Evolutionary conservation across 768 basidiomycete species (phyloP), one percentile per base, ranked within the genome.

Genomic region (Mycena vulgaris): DNA sequence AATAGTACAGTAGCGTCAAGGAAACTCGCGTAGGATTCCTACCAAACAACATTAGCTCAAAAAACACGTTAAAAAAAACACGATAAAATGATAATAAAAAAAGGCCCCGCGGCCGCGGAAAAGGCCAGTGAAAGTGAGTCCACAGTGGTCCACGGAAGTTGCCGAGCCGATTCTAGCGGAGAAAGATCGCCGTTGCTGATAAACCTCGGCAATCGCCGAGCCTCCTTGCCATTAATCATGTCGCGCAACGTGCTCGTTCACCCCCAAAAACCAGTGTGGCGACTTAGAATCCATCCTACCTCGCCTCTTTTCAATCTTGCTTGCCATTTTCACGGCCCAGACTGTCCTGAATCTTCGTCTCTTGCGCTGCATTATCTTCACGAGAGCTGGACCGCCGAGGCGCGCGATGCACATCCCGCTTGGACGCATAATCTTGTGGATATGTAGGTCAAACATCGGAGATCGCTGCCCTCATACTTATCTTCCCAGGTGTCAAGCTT

Each of bases 341-440:
- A 33, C 19, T 60, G 65, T 51, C 30, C 39, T 14, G 57, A 56
- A n/a, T 31, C 28, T 21, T 40, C 56, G 7, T 37, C 64, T 19
- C 3, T 63, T 45, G 21, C 6, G 6, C 61, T 68, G n/a, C 70
- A 72, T 14, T 62, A 64, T 48, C 27, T 64, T 5, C 17, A 27
- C 2, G 61, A 39, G 0, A 59, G 37, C 42, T 71, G 70, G 70
- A 72, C 40, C 27, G 5, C 28, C 25, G 66, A 72, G 19, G 70
- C 68, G 16, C 66, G 70, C 23, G 66, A 55, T 11, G 66, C 66
- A 23, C 66, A 68, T 48, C 70, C 70, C 17, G 27, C 16, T 14
- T 72, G 70, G 70, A 47, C 62, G 10, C 62, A 67, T 33, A 51
- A 72, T 48, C 48, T 67, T 33, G 51, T 68, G 1, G 39, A 63